These are phyloP conservation scores for Neopestalotiopsis clavispora DNA, from an alignment of 2,329 filamentous ascomycete species.

Conservation along the genomic window DNA sequence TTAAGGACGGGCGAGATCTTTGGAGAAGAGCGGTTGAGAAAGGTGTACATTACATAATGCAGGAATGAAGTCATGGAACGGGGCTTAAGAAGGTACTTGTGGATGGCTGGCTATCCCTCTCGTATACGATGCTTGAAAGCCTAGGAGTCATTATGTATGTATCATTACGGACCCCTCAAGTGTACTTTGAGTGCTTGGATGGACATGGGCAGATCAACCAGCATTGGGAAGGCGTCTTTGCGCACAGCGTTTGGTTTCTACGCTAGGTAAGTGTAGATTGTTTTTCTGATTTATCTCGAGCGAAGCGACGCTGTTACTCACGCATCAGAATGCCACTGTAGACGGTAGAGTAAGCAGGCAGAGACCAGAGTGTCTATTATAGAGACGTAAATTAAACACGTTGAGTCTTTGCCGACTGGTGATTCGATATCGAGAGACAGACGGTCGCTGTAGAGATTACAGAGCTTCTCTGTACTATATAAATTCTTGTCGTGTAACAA, in stretches of 20 bases:
- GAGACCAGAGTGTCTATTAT: no score
- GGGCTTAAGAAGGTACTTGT: not conserved
- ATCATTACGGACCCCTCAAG: not conserved
- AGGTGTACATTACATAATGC: conserved; percentile 86
- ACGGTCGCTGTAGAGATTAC: no score
- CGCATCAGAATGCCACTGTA: no score
- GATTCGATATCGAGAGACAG: no score
- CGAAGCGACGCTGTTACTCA: no score
- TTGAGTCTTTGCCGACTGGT: no score
- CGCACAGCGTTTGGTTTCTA: not conserved
- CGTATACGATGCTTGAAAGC: no score
- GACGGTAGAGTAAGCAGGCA: no score
- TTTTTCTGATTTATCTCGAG: no score
- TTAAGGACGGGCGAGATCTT: conserved; percentile 76
- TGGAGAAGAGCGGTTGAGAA: conserved; percentile 68
- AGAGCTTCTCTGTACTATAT: not conserved
- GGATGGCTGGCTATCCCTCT: no score
- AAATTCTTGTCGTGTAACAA: not conserved
- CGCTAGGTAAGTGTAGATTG: no score
- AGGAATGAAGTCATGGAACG: not conserved
- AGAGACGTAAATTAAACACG: no score
- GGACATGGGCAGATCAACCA: not conserved
- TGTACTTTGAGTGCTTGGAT: not conserved
- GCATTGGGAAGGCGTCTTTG: not conserved
- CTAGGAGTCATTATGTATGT: not conserved